Conservation (phyloP, 2,329 filamentous ascomycete genomes). For the Fusarium pseudograminearum region DNA sequence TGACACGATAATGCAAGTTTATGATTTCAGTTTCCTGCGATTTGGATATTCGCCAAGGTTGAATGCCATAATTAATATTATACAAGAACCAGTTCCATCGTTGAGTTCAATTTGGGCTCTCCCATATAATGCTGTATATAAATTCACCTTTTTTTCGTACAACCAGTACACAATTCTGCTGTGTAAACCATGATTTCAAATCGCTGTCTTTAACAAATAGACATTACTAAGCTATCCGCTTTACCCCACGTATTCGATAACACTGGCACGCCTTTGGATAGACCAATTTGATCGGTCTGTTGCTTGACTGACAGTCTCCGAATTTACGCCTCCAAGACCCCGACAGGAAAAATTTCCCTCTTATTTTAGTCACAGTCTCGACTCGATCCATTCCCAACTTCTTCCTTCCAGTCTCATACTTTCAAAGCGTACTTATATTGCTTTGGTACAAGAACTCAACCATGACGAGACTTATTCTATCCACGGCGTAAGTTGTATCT, state of each 20-base stretch:
- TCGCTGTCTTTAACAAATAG: background rate
- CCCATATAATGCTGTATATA: background rate
- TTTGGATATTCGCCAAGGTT: background rate
- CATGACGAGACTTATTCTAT: slow-evolving; percentile 85
- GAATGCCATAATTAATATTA: background rate
- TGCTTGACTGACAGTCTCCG: slow-evolving; percentile 35
- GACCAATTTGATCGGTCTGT: slow-evolving; percentile 41
- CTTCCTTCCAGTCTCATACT: background rate
- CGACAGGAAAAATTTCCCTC: slow-evolving; percentile 43
- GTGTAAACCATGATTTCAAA: background rate
- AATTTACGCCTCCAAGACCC: slow-evolving; percentile 43
- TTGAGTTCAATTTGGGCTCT: background rate
- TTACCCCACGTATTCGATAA: slow-evolving; percentile 31
- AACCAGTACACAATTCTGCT: background rate
- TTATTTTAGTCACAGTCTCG: slow-evolving; percentile 22
- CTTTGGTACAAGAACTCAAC: slow-evolving; percentile 29
- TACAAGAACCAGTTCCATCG: background rate
- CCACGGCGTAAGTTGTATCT: slow-evolving; percentile 76
- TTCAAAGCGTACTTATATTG: background rate
- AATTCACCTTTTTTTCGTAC: background rate
- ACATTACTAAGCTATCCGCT: slow-evolving; percentile 34
- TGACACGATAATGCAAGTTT: slow-evolving; percentile 36
- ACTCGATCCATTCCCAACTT: slow-evolving; percentile 6
- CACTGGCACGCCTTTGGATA: slow-evolving; percentile 32
- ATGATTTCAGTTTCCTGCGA: slow-evolving; percentile 29